Evolutionary conservation across 148 eudicot species (phyloP).

Genomic region (Linanthus parryae): DNA sequence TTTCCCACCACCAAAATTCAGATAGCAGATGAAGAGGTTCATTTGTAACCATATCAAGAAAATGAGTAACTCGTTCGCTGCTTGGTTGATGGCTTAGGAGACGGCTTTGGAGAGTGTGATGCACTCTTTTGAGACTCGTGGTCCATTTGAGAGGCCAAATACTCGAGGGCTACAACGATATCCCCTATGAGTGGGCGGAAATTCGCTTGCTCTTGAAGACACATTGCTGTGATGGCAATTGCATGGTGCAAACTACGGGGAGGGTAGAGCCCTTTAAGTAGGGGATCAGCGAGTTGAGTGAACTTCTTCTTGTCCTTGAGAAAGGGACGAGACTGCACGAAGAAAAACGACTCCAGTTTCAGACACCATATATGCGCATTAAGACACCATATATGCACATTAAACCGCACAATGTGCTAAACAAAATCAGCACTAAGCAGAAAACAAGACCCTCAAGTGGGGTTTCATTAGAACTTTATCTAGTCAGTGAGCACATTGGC

Average conservation of each 20-base stretch:
- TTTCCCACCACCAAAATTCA: no score
- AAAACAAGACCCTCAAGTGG: no score
- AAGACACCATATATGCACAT: no score
- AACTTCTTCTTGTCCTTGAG: conserved; percentile 44
- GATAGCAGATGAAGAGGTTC: no score
- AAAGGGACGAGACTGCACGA: conserved; percentile 45
- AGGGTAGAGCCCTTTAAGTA: conserved; percentile 43
- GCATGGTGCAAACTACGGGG: conserved; percentile 49
- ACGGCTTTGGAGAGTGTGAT: conserved; percentile 15
- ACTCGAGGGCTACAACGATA: conserved; percentile 66
- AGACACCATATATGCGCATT: no score
- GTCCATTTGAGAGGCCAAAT: conserved; percentile 45
- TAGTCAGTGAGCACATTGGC: no score
- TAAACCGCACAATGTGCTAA: no score
- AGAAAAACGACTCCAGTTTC: background rate
- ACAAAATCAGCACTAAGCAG: no score
- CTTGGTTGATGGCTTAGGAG: no score
- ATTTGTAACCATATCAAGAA: no score
- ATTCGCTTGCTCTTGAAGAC: conserved; percentile 55
- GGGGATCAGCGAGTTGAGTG: conserved; percentile 52
- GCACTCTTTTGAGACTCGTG: conserved; percentile 14
- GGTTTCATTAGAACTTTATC: no score
- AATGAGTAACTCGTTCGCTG: no score
- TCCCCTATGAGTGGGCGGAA: conserved; percentile 55
- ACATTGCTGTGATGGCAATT: conserved; percentile 51